Evolutionary conservation across 257 asterid species (phyloP).

Genomic region (Gynochthodes officinalis): DNA sequence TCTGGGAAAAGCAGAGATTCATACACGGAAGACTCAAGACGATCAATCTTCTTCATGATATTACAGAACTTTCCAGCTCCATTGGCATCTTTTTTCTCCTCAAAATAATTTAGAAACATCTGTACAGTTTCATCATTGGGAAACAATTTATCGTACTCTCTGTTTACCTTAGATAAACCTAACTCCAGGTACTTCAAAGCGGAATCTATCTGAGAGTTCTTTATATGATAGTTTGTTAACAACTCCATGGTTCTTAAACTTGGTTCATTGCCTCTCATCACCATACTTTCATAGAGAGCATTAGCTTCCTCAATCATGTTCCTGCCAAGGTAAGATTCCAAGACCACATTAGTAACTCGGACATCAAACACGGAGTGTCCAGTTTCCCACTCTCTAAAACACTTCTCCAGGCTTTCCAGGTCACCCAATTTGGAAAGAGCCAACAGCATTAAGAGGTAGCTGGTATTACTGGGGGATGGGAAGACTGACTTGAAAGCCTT

Average conservation of each 20-base stretch:
- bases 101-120: slow-evolving; percentile 43
- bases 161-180: slow-evolving; percentile 37
- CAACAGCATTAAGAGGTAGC: slow-evolving; percentile 29
- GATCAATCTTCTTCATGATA: slow-evolving; percentile 53
- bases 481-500: slow-evolving; percentile 18
- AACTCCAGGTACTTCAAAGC: slow-evolving; percentile 62
- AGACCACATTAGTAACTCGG: slow-evolving; percentile 58
- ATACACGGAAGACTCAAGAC: slow-evolving; percentile 24
- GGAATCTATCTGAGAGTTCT: slow-evolving; percentile 42
- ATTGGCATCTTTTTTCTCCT: slow-evolving; percentile 41
- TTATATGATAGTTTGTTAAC: slow-evolving; percentile 40
- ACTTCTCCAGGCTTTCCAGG: slow-evolving; percentile 43
- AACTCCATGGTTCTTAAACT: slow-evolving; percentile 45
- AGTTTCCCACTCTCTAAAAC: slow-evolving; percentile 62
- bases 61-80: slow-evolving; percentile 44
- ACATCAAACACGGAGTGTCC: slow-evolving; percentile 35
- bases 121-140: slow-evolving; percentile 51
- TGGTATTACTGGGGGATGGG: slow-evolving; percentile 18
- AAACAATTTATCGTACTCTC: slow-evolving; percentile 34
- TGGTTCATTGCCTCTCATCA: slow-evolving; percentile 28
- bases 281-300: slow-evolving; percentile 35
- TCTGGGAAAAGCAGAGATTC: slow-evolving; percentile 32
- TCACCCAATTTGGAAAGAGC: slow-evolving; percentile 44
- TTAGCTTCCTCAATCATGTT: slow-evolving; percentile 63
- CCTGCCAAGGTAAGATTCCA: slow-evolving; percentile 48